Conservation (phyloP, 768 basidiomycete species). For the Fistulinella prunicolor region DNA sequence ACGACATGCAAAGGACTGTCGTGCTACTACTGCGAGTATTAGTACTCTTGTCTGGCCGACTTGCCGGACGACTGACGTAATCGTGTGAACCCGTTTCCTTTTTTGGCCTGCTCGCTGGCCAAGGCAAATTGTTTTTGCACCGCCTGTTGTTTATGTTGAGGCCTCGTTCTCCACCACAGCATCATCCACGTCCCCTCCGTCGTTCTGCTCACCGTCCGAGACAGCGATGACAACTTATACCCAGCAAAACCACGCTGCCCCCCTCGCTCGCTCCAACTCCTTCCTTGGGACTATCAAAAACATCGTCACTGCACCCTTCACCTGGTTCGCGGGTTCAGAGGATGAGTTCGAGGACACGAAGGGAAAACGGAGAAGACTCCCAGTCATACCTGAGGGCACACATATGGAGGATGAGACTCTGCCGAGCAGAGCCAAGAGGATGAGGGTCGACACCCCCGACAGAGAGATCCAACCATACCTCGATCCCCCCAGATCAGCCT, state of each 20-base stretch:
- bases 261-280: slow-evolving; percentile 53
- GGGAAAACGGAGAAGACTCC: slow-evolving; percentile 55
- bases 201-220: slow-evolving; percentile 15
- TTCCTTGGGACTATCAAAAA: slow-evolving; percentile 62
- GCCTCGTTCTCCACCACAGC: slow-evolving; percentile 24
- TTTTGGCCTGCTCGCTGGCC: slow-evolving; percentile 3
- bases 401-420: slow-evolving; percentile 33
- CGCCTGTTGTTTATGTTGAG: slow-evolving; percentile 7
- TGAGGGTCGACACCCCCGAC: slow-evolving; percentile 51
- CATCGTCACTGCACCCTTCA: slow-evolving; percentile 61
- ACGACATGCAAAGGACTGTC: too few relatives aligned
- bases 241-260: slow-evolving; percentile 28
- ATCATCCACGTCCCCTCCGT: slow-evolving; percentile 15
- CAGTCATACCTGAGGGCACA: slow-evolving; percentile 22
- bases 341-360: slow-evolving; percentile 49
- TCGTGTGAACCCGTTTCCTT: slow-evolving; percentile 14
- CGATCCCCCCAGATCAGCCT: slow-evolving; percentile 51
- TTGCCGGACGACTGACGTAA: slow-evolving; percentile 8
- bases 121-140: slow-evolving; percentile 24
- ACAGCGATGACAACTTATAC: slow-evolving; percentile 31
- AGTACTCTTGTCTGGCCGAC: too few relatives aligned
- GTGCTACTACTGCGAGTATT: too few relatives aligned
- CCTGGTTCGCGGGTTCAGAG: slow-evolving; percentile 49
- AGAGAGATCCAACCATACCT: slow-evolving; percentile 43
- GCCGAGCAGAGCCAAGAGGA: slow-evolving; percentile 44